Evolutionary conservation across 345 rosid genomes (phyloP).

Genomic region (Eucalyptus marginata): DNA sequence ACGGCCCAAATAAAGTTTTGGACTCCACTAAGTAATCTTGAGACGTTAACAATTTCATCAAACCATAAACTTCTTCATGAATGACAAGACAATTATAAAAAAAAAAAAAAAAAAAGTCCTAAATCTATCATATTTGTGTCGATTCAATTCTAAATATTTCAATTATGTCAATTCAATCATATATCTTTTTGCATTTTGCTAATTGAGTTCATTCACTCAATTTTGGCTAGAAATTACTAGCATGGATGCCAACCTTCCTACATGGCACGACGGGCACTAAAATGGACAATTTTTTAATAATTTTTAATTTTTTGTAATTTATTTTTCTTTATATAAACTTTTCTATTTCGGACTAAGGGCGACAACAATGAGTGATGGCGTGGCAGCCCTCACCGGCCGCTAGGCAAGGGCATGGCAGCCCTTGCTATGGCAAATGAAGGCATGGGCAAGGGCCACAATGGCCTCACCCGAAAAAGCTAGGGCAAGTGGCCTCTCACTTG

Average conservation of each 20-base stretch:
- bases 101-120: too few species aligned
- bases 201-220: neutral
- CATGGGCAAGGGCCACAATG: neutral
- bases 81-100: too few species aligned
- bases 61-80: neutral
- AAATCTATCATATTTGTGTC: too few species aligned
- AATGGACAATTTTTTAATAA: too few species aligned
- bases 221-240: too few species aligned
- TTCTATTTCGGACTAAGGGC: neutral
- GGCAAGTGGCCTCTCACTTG: neutral
- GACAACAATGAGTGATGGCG: neutral
- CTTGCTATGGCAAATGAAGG: neutral
- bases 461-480: rapidly evolving
- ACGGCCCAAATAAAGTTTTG: neutral
- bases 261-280: rapidly evolving
- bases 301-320: too few species aligned
- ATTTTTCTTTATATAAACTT: too few species aligned
- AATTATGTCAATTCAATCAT: too few species aligned
- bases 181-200: too few species aligned
- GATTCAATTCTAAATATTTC: too few species aligned
- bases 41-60: neutral
- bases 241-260: neutral
- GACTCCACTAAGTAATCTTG: neutral
- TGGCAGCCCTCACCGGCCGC: rapidly evolving
- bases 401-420: neutral